A percentile compares a stretch with the other conserved stretches of the same genome.
phyloP scores from a whole-genome alignment of 805 yeast species.

The Ogataea degrootiae region DNA sequence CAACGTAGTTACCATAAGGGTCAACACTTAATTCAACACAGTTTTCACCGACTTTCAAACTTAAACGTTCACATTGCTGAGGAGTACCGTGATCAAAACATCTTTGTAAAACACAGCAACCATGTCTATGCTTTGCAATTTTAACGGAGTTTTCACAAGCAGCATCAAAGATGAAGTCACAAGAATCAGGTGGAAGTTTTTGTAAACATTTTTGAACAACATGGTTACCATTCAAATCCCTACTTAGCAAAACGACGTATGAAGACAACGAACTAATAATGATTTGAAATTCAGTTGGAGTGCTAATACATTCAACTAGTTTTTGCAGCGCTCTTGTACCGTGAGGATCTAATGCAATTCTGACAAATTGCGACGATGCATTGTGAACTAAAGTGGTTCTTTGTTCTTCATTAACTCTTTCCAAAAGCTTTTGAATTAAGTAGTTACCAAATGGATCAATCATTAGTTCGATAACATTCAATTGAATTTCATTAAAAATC shows the following conservation, averaged over 20 bases:
- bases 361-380: constrained; percentile 68
- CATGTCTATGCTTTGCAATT: constrained; percentile 94
- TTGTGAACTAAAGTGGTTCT: constrained; percentile 63
- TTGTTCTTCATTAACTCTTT: constrained; percentile 65
- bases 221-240: constrained; percentile 94
- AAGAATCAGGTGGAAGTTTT: constrained; percentile 58
- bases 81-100: constrained; percentile 85
- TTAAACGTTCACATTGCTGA: constrained; percentile 63
- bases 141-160: constrained; percentile 67
- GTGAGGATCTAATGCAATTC: constrained; percentile 87
- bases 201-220: constrained; percentile 91
- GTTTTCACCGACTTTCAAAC: constrained; percentile 60
- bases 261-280: constrained; percentile 35
- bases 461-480: constrained; percentile 83
- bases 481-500: constrained; percentile 76
- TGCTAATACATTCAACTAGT: constrained; percentile 73
- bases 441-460: constrained; percentile 97
- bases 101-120: constrained; percentile 94
- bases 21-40: constrained; percentile 73
- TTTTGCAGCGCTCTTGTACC: constrained; percentile 96
- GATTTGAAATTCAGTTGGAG: constrained; percentile 66
- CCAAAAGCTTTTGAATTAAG: constrained; percentile 84
- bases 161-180: constrained; percentile 87
- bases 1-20: constrained; percentile 96
- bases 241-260: constrained; percentile 72